Evolutionary conservation across 768 basidiomycete species (phyloP), one percentile per base, ranked within the genome.

Genomic region (Lentinula guzmanii): DNA sequence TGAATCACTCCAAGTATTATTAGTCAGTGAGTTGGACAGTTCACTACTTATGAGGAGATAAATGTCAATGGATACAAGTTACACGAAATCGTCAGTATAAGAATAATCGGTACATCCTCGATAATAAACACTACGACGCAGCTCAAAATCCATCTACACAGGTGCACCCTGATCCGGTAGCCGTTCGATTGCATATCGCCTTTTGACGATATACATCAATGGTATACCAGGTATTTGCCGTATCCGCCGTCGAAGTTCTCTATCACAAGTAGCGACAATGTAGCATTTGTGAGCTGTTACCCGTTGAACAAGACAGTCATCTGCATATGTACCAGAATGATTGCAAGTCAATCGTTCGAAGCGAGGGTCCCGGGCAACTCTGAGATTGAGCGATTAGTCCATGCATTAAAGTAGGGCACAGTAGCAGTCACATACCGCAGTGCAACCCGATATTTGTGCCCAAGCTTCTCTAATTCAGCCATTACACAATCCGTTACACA

Each of bases 401-500:
- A 52, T 58, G 48, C 56, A 41, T 39, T 18, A 50, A 39, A 18
- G 24, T 63, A 58, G 16, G 35, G 53, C 34, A 16, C 35, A 43
- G 53, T 31, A 28, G 1, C 1, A 35, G 50, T 41, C 53, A 74
- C 90, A 68, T 60, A 95, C 95, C 93, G 87, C 52, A 99, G 79
- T 18, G 97, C 97, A 37, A 98, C 85, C 42, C 97, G 87, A 74
- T 96, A 99, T 67, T 91, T 88, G 56, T 94, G 95, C 2, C 97
- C 97, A 13, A 99, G 78, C 75, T 99, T 99, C 76, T 99, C 97
- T 67, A 99, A 77, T 73, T 99, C 97, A 6, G 96, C 97, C 83
- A 98, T 90, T 11, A 99, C 97, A 68, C 97, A 99, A 74, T 98
- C 97, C 31, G 97, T 98, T n/a, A 99, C 91, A 66, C 95, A 97